phyloP scores from a whole-genome alignment of 2,329 filamentous ascomycete species.

The Chaetoscypha palmicola region DNA sequence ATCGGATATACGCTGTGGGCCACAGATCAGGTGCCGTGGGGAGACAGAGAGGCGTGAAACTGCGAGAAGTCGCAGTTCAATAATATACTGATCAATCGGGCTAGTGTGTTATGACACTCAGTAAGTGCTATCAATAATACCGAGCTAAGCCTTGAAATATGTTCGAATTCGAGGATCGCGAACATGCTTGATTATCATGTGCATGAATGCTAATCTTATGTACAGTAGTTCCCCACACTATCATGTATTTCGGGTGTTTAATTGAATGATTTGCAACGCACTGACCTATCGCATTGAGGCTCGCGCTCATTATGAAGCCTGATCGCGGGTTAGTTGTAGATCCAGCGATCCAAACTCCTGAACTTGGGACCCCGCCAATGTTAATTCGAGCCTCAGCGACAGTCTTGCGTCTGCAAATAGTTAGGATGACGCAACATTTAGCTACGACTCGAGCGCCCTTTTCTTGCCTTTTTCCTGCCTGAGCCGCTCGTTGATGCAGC shows the following conservation, averaged over 20 bases:
- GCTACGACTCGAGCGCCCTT: no score
- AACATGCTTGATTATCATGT: no score
- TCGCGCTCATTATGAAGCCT: constrained; percentile 1
- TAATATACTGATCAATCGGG: no score
- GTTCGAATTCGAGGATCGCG: neutral
- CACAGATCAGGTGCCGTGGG: neutral
- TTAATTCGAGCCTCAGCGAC: neutral
- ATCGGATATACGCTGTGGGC: neutral
- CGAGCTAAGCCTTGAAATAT: no score
- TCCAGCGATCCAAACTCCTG: no score
- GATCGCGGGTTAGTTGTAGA: constrained; percentile 4
- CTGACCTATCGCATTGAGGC: constrained; percentile 9
- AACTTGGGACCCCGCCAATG: no score
- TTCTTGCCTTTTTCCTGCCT: no score
- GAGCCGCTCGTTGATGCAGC: neutral
- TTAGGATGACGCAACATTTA: constrained; percentile 3
- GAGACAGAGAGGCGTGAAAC: neutral
- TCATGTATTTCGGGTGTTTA: neutral
- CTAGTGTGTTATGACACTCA: no score
- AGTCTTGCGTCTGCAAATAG: neutral
- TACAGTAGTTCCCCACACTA: constrained; percentile 13
- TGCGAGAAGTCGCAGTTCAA: neutral
- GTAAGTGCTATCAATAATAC: no score
- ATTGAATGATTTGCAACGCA: constrained; percentile 9
- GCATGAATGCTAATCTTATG: constrained; percentile 11